Percentiles rank a stretch among this genome's conserved stretches.
Evolutionary conservation across 164 flowering plant species (phyloP).

Genomic region (Magnolia changhungtana): DNA sequence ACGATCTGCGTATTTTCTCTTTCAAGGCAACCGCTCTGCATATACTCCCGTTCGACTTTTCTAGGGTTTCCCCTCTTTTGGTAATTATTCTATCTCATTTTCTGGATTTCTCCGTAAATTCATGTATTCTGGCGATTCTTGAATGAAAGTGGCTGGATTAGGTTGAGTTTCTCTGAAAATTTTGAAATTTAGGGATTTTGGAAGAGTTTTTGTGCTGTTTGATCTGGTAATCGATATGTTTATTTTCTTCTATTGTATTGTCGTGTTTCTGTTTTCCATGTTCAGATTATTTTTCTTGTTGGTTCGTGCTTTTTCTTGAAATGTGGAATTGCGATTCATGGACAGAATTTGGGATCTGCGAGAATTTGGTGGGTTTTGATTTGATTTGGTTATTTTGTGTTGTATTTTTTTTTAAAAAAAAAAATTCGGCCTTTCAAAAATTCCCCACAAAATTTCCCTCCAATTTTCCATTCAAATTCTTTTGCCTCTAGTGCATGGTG

Average conservation of each 20-base stretch:
- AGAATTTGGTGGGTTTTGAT: neutral
- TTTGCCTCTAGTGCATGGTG: too few species aligned
- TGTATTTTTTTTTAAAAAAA: neutral
- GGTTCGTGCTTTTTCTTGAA: neutral
- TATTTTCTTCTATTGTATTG: neutral
- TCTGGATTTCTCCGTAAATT: neutral
- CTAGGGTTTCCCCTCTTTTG: neutral
- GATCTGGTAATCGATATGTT: neutral
- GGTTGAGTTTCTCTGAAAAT: too few species aligned
- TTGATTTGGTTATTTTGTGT: neutral
- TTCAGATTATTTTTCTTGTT: neutral
- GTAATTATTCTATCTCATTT: neutral
- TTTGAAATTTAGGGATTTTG: neutral
- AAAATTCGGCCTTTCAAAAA: too few species aligned
- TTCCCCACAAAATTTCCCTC: too few species aligned
- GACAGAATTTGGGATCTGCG: neutral
- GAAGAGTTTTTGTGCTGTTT: neutral
- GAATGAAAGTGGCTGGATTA: neutral
- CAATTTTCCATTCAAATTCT: too few species aligned
- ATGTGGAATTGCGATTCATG: neutral
- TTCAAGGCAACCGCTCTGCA: neutral
- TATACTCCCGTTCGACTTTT: neutral
- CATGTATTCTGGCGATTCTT: neutral
- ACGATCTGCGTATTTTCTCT: neutral
- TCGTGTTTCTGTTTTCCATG: neutral